Evolutionary conservation across 2,329 filamentous ascomycete genomes (phyloP).

Genomic region (Bimuria novae-zelandiae): DNA sequence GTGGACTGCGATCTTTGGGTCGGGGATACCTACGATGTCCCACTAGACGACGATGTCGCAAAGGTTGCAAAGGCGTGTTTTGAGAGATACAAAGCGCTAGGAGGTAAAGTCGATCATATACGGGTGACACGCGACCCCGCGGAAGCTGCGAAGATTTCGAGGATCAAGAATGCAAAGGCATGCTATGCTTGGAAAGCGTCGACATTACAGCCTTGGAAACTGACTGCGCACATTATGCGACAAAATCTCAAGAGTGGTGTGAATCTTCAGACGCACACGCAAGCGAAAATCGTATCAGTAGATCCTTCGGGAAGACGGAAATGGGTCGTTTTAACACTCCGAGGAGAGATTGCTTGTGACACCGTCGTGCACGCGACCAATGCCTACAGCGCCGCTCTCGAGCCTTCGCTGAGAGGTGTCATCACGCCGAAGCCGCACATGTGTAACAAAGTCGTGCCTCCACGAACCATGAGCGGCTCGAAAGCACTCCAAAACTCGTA

Average conservation of each 20-base stretch:
- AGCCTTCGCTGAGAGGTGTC: constrained; percentile 23
- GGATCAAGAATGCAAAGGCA: constrained; percentile 28
- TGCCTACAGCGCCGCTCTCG: constrained; percentile 32
- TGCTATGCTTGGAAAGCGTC: constrained; percentile 33
- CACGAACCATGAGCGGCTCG: constrained; percentile 22
- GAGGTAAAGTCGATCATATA: constrained; percentile 30
- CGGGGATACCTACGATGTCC: constrained; percentile 33
- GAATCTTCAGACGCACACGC: constrained; percentile 30
- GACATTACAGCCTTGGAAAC: constrained; percentile 34
- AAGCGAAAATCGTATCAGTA: constrained; percentile 16
- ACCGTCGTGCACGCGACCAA: constrained; percentile 31
- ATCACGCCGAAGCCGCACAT: constrained; percentile 37
- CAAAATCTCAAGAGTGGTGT: constrained; percentile 21
- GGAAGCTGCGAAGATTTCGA: constrained; percentile 19
- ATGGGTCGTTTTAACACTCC: constrained; percentile 26
- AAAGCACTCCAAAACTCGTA: constrained; percentile 38
- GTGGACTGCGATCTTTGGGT: constrained; percentile 36
- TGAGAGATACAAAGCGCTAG: constrained; percentile 23
- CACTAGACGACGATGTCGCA: constrained; percentile 29
- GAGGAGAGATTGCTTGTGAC: constrained; percentile 25
- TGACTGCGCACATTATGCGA: constrained; percentile 35
- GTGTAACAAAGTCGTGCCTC: constrained; percentile 31
- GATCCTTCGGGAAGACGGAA: constrained; percentile 8
- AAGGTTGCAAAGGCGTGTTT: constrained; percentile 25
- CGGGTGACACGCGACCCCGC: constrained; percentile 23